Conservation (phyloP, 441 rosid species). For the Breynia disticha region DNA sequence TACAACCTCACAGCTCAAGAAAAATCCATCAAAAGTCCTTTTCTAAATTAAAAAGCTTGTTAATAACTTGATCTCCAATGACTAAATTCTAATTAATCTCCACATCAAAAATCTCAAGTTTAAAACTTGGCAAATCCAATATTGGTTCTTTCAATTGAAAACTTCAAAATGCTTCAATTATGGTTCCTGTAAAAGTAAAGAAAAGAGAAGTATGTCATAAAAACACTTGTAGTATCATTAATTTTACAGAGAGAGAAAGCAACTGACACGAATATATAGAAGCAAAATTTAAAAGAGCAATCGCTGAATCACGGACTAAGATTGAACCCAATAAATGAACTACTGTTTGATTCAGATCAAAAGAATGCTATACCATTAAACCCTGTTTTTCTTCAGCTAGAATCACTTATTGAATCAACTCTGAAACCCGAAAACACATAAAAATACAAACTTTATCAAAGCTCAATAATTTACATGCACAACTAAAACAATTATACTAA, state of each 20-base stretch:
- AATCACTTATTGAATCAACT: no score
- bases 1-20: background rate
- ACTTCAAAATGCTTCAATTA: background rate
- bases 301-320: slow-evolving; percentile 31
- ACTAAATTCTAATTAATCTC: background rate
- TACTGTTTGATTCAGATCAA: slow-evolving; percentile 16
- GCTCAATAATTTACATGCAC: no score
- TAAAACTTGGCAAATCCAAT: background rate
- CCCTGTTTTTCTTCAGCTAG: no score
- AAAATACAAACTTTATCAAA: no score
- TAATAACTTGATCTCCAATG: background rate
- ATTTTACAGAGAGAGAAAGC: background rate
- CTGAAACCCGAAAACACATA: no score
- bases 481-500: no score
- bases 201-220: background rate
- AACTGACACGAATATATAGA: slow-evolving; percentile 16
- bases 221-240: background rate
- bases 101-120: background rate
- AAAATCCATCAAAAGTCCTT: slow-evolving; percentile 6
- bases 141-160: background rate
- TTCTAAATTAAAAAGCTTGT: background rate
- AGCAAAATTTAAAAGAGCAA: slow-evolving; percentile 19
- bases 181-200: slow-evolving; percentile 11
- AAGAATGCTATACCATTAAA: slow-evolving; percentile 9
- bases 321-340: slow-evolving; percentile 40